Evolutionary conservation across 345 rosid genomes (phyloP), one percentile per base, ranked within the genome.

Genomic region (Pistacia atlantica): DNA sequence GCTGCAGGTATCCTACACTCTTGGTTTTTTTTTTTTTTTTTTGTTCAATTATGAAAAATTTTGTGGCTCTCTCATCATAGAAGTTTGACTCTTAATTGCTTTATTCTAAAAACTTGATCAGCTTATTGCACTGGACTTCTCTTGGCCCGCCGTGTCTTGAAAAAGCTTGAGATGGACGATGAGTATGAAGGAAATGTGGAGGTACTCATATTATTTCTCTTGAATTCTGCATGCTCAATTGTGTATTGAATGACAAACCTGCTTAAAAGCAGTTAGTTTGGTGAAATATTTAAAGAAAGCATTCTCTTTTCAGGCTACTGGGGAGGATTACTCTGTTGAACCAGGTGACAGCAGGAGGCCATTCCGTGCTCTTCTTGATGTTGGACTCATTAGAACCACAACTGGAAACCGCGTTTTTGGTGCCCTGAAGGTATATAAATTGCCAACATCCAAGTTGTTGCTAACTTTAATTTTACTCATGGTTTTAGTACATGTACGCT

Each of bases 241-340:
- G 8, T 18, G 8, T 52, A 5, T 17, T 11, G 38, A 28, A 3
- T 28, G 42, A 28, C 25, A 5, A 28, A 48, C 17, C 59, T 55
- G 37, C 6, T 54, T 20, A 4, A 17, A 35, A 35, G 20, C 33
- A 1, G 16, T 13, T 35, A 17, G 31, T 49, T 6, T 16, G 20
- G 4, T 66, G 28, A 51, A 51, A 70, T 25, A 16, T 38, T 64
- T 66, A 31, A 52, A 59, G 61, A 46, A 45, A 3, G 49, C 22
- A 28, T 68, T 58, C 8, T 60, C 11, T 74, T 75, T 11, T 71
- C 76, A 91, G 98, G 98, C 95, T 25, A 87, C 90, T 49, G 98
- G 98, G 3, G 98, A 92, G 83, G 97, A 93, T 75, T 93, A 49
- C 78, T 92, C 93, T 10, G 93, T 93, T n/a, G 98, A 93, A 64